Conservation (phyloP, 805 yeast genomes). For the Dipodascopsis uninucleata region DNA sequence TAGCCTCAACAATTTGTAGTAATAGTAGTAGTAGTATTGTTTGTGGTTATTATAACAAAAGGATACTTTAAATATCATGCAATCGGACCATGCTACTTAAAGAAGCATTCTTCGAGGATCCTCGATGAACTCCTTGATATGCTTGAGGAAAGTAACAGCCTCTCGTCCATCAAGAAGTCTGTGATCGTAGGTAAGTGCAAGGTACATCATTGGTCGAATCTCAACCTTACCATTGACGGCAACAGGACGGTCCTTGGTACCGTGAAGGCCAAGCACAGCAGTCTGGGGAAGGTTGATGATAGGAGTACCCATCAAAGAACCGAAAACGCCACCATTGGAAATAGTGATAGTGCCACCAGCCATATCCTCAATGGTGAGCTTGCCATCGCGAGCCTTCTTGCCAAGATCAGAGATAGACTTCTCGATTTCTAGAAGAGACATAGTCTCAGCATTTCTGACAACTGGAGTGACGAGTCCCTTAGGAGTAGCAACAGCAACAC, state of each 20-base stretch:
- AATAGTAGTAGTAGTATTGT: too few species aligned
- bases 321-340: constrained; percentile 98
- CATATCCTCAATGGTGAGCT: constrained; percentile 96
- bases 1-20: too few species aligned
- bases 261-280: constrained; percentile 96
- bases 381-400: constrained; percentile 93
- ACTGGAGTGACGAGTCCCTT: constrained; percentile 98
- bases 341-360: constrained; percentile 99
- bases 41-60: too few species aligned
- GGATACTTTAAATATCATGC: too few species aligned
- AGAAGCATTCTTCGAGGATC: constrained; percentile 98
- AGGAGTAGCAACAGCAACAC: constrained; percentile 98
- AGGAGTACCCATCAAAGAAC: constrained; percentile 96
- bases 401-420: constrained; percentile 77
- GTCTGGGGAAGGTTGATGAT: constrained; percentile 98
- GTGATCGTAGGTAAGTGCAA: constrained; percentile 97
- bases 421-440: constrained; percentile 84
- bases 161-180: constrained; percentile 98
- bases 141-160: constrained; percentile 94
- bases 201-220: constrained; percentile 98
- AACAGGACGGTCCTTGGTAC: constrained; percentile 95
- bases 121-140: constrained; percentile 94
- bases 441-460: constrained; percentile 92
- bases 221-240: constrained; percentile 94
- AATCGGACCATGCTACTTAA: constrained; percentile 27